Conservation (phyloP, 208 protist species). For the Trypanosoma conorhini region DNA sequence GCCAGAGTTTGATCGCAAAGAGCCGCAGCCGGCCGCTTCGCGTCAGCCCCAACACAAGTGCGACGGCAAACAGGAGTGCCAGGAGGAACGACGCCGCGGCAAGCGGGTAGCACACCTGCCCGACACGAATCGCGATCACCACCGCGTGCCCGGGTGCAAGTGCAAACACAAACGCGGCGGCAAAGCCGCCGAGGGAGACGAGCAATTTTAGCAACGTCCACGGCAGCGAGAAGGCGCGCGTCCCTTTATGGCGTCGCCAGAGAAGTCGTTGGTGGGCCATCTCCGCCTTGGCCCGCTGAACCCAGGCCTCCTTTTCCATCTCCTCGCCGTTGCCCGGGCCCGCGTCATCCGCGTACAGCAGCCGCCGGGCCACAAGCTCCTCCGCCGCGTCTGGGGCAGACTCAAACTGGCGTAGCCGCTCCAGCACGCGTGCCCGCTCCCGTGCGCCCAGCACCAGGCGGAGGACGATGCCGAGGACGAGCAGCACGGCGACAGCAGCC, state of each 20-base stretch:
- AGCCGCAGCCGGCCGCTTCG: slow-evolving; percentile 4
- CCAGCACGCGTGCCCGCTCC: slow-evolving; percentile 7
- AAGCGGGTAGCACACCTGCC: slow-evolving; percentile 6
- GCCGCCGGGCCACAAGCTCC: slow-evolving; percentile 14
- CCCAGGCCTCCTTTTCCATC: not conserved
- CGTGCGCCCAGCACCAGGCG: slow-evolving; percentile 1
- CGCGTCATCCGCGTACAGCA: not conserved
- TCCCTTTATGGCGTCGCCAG: slow-evolving; percentile 12
- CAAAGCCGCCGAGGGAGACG: not conserved
- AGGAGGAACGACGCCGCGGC: slow-evolving; percentile 14
- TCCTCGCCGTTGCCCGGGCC: not conserved
- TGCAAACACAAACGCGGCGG: slow-evolving; percentile 17
- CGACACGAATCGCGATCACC: slow-evolving; percentile 3
- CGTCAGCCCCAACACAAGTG: slow-evolving; percentile 15
- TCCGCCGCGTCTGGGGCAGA: slow-evolving; percentile 15
- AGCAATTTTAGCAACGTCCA: slow-evolving; percentile 18
- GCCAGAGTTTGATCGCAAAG: slow-evolving; percentile 24
- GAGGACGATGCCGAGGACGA: slow-evolving; percentile 4
- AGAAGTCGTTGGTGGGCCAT: slow-evolving; percentile 20
- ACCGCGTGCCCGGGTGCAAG: not conserved
- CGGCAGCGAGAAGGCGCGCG: slow-evolving; percentile 5
- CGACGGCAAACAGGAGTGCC: slow-evolving; percentile 4
- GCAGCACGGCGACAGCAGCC: slow-evolving; percentile 1
- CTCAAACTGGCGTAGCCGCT: slow-evolving; percentile 17
- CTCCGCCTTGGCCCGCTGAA: slow-evolving; percentile 20